phyloP scores from a whole-genome alignment of 2,329 filamentous ascomycete genomes.

The Fusarium hainanense region DNA sequence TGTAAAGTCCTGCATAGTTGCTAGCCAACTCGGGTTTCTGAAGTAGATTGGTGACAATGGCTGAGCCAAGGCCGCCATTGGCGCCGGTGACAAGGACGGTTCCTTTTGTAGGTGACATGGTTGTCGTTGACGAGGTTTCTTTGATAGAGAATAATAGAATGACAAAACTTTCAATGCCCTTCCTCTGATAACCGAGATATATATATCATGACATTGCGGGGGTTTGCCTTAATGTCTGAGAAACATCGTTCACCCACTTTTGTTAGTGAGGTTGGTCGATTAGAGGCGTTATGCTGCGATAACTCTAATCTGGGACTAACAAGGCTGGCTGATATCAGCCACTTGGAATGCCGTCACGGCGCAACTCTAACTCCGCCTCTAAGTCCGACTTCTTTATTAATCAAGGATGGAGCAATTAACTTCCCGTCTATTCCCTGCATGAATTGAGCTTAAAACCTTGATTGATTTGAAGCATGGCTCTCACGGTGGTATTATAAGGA shows the following conservation, averaged over 20 bases:
- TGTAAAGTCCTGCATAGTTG: slow-evolving; percentile 51
- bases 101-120: slow-evolving; percentile 41
- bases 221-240: neutral
- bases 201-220: slow-evolving; percentile 26
- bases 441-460: neutral
- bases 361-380: neutral
- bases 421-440: neutral
- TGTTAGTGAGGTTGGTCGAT: slow-evolving; percentile 21
- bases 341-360: slow-evolving; percentile 1
- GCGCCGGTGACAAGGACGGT: slow-evolving; percentile 53
- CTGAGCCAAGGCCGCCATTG: slow-evolving; percentile 54
- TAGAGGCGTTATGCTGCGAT: neutral
- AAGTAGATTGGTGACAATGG: slow-evolving; percentile 49
- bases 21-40: slow-evolving; percentile 46
- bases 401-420: neutral
- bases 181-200: neutral
- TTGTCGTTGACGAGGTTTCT: neutral
- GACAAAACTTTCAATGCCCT: neutral
- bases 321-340: slow-evolving; percentile 43
- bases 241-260: neutral
- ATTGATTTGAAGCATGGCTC: neutral
- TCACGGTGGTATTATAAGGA: neutral
- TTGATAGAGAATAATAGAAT: neutral
- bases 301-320: slow-evolving; percentile 12
- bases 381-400: neutral